phyloP scores from a whole-genome alignment of 805 yeast species.

The Candida pseudoglaebosa region DNA sequence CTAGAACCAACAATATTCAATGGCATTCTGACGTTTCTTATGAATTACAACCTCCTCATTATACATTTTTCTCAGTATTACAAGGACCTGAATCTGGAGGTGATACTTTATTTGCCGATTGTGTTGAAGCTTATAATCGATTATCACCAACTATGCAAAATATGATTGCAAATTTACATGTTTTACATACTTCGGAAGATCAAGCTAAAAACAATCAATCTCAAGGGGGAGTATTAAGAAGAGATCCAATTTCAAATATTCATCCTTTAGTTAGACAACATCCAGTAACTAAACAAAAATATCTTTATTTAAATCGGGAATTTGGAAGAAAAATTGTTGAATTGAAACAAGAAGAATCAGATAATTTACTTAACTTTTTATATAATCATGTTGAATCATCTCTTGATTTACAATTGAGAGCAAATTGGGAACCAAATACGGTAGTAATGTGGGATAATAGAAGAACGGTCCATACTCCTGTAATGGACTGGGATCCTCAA shows the following conservation, averaged over 20 bases:
- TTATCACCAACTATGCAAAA: constrained; percentile 33
- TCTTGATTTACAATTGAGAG: constrained; percentile 35
- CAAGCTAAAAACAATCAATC: constrained; percentile 26
- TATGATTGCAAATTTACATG: constrained; percentile 29
- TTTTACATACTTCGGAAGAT: constrained; percentile 30
- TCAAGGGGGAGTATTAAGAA: constrained; percentile 31
- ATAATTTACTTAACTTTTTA: constrained; percentile 26
- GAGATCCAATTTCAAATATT: constrained; percentile 29
- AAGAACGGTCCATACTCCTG: constrained; percentile 31
- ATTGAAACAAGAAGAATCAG: constrained; percentile 32
- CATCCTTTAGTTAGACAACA: constrained; percentile 35
- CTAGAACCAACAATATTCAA: constrained; percentile 26
- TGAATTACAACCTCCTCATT: constrained; percentile 33
- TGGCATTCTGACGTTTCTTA: constrained; percentile 38
- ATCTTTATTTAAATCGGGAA: constrained; percentile 28
- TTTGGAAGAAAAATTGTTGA: constrained; percentile 33
- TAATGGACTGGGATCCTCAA: constrained; percentile 27
- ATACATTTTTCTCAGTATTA: constrained; percentile 30
- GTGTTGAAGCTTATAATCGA: constrained; percentile 34
- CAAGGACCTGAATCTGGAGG: constrained; percentile 37
- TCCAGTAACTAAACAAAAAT: constrained; percentile 31
- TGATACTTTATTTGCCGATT: constrained; percentile 35
- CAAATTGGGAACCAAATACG: constrained; percentile 33
- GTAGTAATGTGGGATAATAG: constrained; percentile 37
- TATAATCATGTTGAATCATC: constrained; percentile 29